Conservation (phyloP, 176 grass and related monocot species). For the Miscanthus lutarioriparius region DNA sequence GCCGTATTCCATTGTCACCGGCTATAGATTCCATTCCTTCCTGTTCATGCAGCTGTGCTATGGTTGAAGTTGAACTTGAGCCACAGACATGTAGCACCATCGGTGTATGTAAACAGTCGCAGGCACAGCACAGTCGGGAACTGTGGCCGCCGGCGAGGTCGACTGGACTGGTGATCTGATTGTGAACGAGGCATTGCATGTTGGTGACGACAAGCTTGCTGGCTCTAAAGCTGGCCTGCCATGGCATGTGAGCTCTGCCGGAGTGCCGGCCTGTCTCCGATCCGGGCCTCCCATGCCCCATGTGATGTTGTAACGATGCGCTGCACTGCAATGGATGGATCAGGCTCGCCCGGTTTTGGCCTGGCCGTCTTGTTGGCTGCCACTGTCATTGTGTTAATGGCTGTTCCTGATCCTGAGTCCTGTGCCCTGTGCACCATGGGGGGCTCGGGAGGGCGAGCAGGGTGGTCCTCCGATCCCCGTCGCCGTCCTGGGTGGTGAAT, state of each 20-base stretch:
- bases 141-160: not conserved
- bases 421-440: no score
- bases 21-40: not conserved
- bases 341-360: no score
- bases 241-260: constrained; percentile 48
- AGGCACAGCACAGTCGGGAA: no score
- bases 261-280: not conserved
- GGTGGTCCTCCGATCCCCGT: not conserved
- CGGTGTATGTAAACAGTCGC: no score
- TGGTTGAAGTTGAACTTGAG: no score
- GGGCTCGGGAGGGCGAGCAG: no score
- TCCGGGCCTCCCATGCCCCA: not conserved
- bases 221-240: not conserved
- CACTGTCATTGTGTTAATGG: constrained; percentile 1
- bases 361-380: constrained; percentile 2
- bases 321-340: no score
- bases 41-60: no score
- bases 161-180: not conserved
- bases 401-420: not conserved
- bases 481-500: not conserved
- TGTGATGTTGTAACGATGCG: no score
- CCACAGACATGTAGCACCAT: no score
- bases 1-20: not conserved
- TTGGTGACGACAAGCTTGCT: no score
- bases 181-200: no score